A percentile compares a stretch with the other conserved stretches of the same genome.
These are phyloP conservation scores for Brachypodium distachyon DNA, from an alignment of 202 grass and related monocot species.

Conservation along the genomic window DNA sequence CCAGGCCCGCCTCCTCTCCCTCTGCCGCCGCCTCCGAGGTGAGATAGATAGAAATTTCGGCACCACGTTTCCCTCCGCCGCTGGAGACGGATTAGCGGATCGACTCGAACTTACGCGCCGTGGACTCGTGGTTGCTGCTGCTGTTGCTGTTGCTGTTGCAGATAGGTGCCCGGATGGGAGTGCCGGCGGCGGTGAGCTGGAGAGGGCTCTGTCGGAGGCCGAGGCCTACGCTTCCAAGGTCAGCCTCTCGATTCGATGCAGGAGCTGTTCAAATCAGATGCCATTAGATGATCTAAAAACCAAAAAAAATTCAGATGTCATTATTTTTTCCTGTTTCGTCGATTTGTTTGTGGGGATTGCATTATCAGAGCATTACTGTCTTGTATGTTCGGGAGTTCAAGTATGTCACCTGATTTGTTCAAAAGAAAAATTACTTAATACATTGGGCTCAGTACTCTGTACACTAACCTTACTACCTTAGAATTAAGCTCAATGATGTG, in stretches of 20 bases:
- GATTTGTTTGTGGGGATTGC: background rate
- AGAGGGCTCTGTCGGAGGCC: slow-evolving; percentile 45
- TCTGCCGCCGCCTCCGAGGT: slow-evolving; percentile 27
- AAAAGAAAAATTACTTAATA: background rate
- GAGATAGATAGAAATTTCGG: background rate
- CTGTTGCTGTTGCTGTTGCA: background rate
- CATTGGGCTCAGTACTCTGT: background rate
- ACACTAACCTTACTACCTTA: too few relatives aligned
- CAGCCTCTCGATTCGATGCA: background rate
- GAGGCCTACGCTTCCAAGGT: slow-evolving; percentile 58
- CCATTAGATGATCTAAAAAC: too few relatives aligned
- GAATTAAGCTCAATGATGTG: background rate
- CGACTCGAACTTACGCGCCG: background rate
- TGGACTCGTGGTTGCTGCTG: too few relatives aligned
- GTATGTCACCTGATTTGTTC: background rate
- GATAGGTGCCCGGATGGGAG: slow-evolving; percentile 1
- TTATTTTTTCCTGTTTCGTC: background rate
- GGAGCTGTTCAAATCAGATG: background rate
- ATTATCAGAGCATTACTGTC: background rate
- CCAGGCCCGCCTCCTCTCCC: slow-evolving; percentile 30
- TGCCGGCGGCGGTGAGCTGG: background rate
- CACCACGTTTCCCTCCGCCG: background rate
- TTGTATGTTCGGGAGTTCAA: background rate
- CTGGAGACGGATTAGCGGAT: background rate
- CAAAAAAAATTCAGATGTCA: background rate